Evolutionary conservation across 352 stramenopile genomes (phyloP).

Genomic region (Globisporangium recalcitrans): DNA sequence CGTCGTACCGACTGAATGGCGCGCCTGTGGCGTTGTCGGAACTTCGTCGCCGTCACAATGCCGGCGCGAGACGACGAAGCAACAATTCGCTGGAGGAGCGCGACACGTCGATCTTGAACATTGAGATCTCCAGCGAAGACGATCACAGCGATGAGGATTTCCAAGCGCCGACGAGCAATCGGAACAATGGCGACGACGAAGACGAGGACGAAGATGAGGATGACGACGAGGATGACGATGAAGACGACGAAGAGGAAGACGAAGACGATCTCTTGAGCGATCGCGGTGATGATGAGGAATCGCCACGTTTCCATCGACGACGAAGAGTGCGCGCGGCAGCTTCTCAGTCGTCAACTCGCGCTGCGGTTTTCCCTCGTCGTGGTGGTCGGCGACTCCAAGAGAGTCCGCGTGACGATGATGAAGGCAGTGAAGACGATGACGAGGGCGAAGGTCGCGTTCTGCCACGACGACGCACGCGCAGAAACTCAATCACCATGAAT

Average conservation of each 20-base stretch:
- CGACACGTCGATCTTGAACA: slow-evolving; percentile 77
- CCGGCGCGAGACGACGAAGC: slow-evolving; percentile 29
- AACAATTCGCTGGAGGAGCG: slow-evolving; percentile 59
- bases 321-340: slow-evolving; percentile 25
- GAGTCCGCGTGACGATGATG: slow-evolving; percentile 2
- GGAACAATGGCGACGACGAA: slow-evolving; percentile 21
- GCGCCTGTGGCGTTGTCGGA: slow-evolving; percentile 69
- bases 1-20: slow-evolving; percentile 67
- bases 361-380: slow-evolving; percentile 26
- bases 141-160: slow-evolving; percentile 87
- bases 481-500: neutral
- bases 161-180: slow-evolving; percentile 37
- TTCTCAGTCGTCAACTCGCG: slow-evolving; percentile 6
- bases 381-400: slow-evolving; percentile 31
- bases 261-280: slow-evolving; percentile 56
- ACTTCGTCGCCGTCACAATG: slow-evolving; percentile 36
- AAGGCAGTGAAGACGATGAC: slow-evolving; percentile 6
- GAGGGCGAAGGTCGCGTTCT: slow-evolving; percentile 4
- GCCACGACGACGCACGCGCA: slow-evolving; percentile 13
- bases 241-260: slow-evolving; percentile 41
- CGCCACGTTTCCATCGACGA: slow-evolving; percentile 32
- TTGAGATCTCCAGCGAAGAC: slow-evolving; percentile 85
- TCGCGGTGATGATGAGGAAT: slow-evolving; percentile 31
- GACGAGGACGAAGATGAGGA: slow-evolving; percentile 37
- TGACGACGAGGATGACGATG: slow-evolving; percentile 31